phyloP scores from a whole-genome alignment of 768 basidiomycete genomes.

The Austroboletus festivus region DNA sequence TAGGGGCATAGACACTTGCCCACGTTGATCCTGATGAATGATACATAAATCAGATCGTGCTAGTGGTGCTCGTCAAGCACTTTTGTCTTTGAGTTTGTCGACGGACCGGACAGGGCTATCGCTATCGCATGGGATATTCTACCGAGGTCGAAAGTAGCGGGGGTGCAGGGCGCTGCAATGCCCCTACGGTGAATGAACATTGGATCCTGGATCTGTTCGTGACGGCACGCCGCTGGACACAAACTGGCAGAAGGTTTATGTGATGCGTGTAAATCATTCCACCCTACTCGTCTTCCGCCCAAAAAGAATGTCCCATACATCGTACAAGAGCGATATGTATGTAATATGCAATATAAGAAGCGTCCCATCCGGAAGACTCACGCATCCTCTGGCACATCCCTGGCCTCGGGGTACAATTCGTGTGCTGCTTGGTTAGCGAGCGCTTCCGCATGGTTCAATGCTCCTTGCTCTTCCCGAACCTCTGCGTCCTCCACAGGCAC shows the following conservation, averaged over 20 bases:
- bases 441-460: slow-evolving; percentile 46
- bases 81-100: slow-evolving; percentile 23
- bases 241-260: too few species aligned
- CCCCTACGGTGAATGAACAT: too few species aligned
- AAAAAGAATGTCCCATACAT: neutral
- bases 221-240: too few species aligned
- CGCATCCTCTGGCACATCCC: slow-evolving; percentile 8
- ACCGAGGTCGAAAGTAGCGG: slow-evolving; percentile 17
- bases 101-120: slow-evolving; percentile 16
- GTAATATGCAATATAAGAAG: neutral
- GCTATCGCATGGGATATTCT: slow-evolving; percentile 15
- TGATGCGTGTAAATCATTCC: too few species aligned
- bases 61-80: slow-evolving; percentile 41
- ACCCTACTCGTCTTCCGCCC: too few species aligned
- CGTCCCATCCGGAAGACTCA: neutral
- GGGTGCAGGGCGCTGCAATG: slow-evolving; percentile 27
- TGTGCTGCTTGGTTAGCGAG: slow-evolving; percentile 50
- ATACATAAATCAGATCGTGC: slow-evolving; percentile 43
- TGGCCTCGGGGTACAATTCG: slow-evolving; percentile 48
- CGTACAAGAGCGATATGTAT: neutral
- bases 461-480: slow-evolving; percentile 29
- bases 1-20: slow-evolving; percentile 50
- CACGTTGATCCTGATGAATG: slow-evolving; percentile 35
- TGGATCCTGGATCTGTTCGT: too few species aligned
- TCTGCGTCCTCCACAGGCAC: neutral